Conservation (phyloP, 2,329 filamentous ascomycete genomes). For the Apiospora koreana region DNA sequence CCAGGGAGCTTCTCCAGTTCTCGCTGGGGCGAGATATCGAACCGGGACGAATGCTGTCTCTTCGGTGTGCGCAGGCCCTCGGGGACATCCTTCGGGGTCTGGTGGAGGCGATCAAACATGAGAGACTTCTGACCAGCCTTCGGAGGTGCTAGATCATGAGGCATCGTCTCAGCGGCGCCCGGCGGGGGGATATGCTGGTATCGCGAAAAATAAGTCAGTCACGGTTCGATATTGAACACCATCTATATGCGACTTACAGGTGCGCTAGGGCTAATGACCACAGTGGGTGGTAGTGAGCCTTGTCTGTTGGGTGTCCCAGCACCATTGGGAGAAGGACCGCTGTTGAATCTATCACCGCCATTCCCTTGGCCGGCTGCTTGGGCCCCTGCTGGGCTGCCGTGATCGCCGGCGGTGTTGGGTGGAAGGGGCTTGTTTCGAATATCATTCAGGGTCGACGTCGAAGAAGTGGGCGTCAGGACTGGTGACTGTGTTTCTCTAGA, state of each 20-base stretch:
- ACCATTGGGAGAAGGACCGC: conserved; percentile 49
- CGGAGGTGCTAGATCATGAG: conserved; percentile 90
- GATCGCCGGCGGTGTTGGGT: conserved; percentile 47
- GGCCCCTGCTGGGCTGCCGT: conserved; percentile 41
- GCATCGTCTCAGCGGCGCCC: conserved; percentile 95
- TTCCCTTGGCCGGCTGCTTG: conserved; percentile 34
- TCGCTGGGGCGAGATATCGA: conserved; percentile 95
- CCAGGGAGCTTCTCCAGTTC: conserved; percentile 96
- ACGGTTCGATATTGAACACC: conserved; percentile 15
- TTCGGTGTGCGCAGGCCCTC: conserved; percentile 95
- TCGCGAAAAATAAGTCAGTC: conserved; percentile 20
- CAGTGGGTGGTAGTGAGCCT: conserved; percentile 74
- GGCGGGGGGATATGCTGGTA: conserved; percentile 84
- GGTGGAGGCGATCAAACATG: conserved; percentile 85
- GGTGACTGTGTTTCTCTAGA: conserved; percentile 63
- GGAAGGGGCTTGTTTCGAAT: conserved; percentile 79
- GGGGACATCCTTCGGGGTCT: conserved; percentile 93
- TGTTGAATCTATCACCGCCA: conserved; percentile 31
- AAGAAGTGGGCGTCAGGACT: conserved; percentile 79
- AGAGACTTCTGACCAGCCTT: conserved; percentile 89
- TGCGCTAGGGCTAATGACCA: conserved; percentile 92
- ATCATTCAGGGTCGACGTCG: conserved; percentile 84
- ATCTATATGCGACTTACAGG: conserved; percentile 64
- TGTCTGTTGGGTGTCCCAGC: conserved; percentile 64
- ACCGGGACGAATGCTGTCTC: conserved; percentile 94